Conservation (phyloP, 1,139 yeast genomes). For the Scheffersomyces titani region DNA sequence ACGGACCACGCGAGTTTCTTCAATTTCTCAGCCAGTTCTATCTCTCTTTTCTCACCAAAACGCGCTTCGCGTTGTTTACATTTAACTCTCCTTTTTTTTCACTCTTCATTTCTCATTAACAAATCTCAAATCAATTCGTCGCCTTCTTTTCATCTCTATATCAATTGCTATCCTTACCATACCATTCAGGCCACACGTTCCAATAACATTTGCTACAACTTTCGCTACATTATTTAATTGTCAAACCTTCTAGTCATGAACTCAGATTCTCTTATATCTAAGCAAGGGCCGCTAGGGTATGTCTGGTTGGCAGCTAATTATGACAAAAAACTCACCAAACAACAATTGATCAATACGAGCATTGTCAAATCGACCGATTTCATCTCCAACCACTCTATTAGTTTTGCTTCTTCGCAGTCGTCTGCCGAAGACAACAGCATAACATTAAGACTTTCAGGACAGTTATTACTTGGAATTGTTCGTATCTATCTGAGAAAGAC, state of each 20-base stretch:
- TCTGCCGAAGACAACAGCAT: conserved; percentile 33
- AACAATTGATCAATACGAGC: conserved; percentile 72
- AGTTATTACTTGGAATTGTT: conserved; percentile 83
- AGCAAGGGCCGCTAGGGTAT: conserved; percentile 82
- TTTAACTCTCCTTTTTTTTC: not conserved
- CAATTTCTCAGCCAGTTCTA: not conserved
- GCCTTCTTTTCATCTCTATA: not conserved
- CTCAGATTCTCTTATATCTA: conserved; percentile 51
- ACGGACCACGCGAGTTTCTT: not conserved
- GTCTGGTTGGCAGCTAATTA: conserved; percentile 94
- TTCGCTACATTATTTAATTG: not conserved
- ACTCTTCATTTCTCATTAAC: not conserved
- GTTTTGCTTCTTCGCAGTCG: conserved; percentile 9
- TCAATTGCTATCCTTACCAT: not conserved
- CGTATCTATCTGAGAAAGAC: conserved; percentile 87
- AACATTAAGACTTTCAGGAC: conserved; percentile 86
- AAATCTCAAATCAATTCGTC: not conserved
- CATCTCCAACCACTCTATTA: conserved; percentile 31
- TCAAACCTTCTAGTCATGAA: conserved; percentile 18
- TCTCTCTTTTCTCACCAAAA: not conserved
- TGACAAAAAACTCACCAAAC: conserved; percentile 77
- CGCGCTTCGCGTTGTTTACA: not conserved
- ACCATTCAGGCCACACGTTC: not conserved
- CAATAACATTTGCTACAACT: too few species aligned
- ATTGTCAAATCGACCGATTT: conserved; percentile 68